Evolutionary conservation across 1,139 yeast species (phyloP), one percentile per base, ranked within the genome.

Genomic region (Nakaseomyces glabratus): DNA sequence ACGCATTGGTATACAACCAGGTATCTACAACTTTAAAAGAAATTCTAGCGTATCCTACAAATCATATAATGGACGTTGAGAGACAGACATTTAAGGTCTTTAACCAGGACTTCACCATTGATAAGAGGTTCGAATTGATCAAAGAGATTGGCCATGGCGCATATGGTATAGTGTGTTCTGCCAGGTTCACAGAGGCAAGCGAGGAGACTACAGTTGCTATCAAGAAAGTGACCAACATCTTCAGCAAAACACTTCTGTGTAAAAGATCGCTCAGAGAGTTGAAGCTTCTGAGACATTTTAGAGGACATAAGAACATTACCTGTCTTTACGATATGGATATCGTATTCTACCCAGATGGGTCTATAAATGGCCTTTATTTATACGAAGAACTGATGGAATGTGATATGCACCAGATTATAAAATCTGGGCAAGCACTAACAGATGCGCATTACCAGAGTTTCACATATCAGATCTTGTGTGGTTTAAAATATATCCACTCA

Each of bases 341-440:
- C 39, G 85, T 88, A 26, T 52, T 55, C 32, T 43, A 47, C 33
- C 43, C 49, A 9, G 51, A 49, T 32, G 77, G 78, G 30, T 76
- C 74, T 42, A 88, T 88, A 65, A 86, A 88, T 58, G 98, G 93
- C 52, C 72, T 90, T 10, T 90, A 90, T 48, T 66, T 90, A 6
- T 90, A 90, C 53, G 97, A 90, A 59, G 96, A 88, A 59, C 65
- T 86, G 46, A 86, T 90, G 96, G 98, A 90, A 58, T 90, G 97
- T 61, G 98, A 90, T 58, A 79, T 90, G 84, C 96, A 88, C 57
- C 97, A 90, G 58, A 90, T 90, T 52, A 90, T 90, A 41, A 69
- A 94, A 47, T 84, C 95, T 3, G 86, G 88, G 19, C 98, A 90
- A 60, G 86, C 95, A 1, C 68, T 90, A 48, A 86, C 97, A 0